Conservation (phyloP, 1,284 basidiomycete species). For the Cryptococcus jaspeensis region DNA sequence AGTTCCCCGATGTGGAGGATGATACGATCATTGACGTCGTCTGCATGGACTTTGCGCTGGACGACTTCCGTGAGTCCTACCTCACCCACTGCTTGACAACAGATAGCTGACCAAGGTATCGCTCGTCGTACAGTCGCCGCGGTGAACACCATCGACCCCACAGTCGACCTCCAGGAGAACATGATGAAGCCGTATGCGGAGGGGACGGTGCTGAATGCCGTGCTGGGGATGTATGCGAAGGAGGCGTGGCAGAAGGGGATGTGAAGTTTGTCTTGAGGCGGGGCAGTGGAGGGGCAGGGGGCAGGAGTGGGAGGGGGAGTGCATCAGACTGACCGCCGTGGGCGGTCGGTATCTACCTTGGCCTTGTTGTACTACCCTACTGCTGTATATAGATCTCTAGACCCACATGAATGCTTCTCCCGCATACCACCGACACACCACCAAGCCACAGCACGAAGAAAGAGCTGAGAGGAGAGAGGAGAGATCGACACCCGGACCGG, state of each 20-base stretch:
- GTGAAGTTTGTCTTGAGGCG: not conserved
- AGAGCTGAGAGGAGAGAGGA: too few relatives aligned
- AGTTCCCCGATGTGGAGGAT: slow-evolving; percentile 36
- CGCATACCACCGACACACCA: too few relatives aligned
- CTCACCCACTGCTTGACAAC: not conserved
- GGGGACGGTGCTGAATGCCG: slow-evolving; percentile 36
- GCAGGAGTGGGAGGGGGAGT: too few relatives aligned
- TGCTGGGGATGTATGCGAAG: slow-evolving; percentile 46
- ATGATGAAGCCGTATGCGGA: slow-evolving; percentile 45
- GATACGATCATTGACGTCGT: slow-evolving; percentile 45
- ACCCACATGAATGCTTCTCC: too few relatives aligned
- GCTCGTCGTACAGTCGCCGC: slow-evolving; percentile 30
- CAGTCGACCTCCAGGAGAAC: slow-evolving; percentile 20
- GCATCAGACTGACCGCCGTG: too few relatives aligned
- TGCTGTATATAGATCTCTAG: too few relatives aligned
- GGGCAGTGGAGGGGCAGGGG: too few relatives aligned
- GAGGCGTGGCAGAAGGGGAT: slow-evolving; percentile 10
- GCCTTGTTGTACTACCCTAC: too few relatives aligned
- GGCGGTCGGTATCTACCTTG: too few relatives aligned
- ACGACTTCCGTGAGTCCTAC: slow-evolving; percentile 36
- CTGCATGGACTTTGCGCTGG: slow-evolving; percentile 49
- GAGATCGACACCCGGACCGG: too few relatives aligned
- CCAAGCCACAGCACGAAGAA: too few relatives aligned
- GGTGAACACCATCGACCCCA: slow-evolving; percentile 39
- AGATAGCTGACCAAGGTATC: not conserved